Percentiles rank a stretch among this genome's conserved stretches.
Evolutionary conservation across 2,329 filamentous ascomycete species (phyloP).

Genomic region (Huntiella moniliformis): DNA sequence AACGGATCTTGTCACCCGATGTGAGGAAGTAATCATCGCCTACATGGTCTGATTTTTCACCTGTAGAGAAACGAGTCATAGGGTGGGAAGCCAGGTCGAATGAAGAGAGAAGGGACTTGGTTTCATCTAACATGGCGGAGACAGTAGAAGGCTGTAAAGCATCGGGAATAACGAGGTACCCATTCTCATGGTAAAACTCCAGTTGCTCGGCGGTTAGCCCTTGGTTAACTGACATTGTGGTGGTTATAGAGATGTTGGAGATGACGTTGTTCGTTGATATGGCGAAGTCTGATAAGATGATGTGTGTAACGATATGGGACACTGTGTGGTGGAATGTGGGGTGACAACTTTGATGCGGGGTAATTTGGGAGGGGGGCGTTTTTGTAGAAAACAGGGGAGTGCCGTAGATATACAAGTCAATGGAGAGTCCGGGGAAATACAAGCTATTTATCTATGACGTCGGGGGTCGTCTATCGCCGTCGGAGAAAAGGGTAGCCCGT

Average conservation of each 20-base stretch:
- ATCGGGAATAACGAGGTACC: slow-evolving; percentile 72
- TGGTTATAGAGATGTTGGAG: neutral
- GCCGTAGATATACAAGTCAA: too few relatives aligned
- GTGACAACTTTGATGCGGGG: neutral
- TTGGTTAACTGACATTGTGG: slow-evolving; percentile 2
- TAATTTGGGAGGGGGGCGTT: too few relatives aligned
- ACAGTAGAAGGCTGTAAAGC: slow-evolving; percentile 52
- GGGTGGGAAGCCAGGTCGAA: slow-evolving; percentile 74
- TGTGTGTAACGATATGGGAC: too few relatives aligned
- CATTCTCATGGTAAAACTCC: slow-evolving; percentile 55
- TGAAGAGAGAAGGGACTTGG: slow-evolving; percentile 49
- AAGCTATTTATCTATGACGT: too few relatives aligned
- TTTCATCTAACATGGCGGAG: slow-evolving; percentile 51
- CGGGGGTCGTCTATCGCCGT: too few relatives aligned
- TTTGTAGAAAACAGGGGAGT: too few relatives aligned
- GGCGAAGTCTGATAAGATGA: too few relatives aligned
- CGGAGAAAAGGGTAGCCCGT: too few relatives aligned
- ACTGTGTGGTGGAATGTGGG: neutral
- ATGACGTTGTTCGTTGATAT: too few relatives aligned
- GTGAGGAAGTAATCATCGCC: slow-evolving; percentile 88
- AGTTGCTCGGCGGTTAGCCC: slow-evolving; percentile 58
- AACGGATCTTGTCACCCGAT: slow-evolving; percentile 79
- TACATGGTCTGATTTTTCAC: slow-evolving; percentile 55
- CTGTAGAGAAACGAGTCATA: slow-evolving; percentile 85
- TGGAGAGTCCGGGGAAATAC: too few relatives aligned